These are phyloP conservation scores for Dactylellina cionopaga DNA, from an alignment of 2,329 filamentous ascomycete species.

Conservation along the genomic window DNA sequence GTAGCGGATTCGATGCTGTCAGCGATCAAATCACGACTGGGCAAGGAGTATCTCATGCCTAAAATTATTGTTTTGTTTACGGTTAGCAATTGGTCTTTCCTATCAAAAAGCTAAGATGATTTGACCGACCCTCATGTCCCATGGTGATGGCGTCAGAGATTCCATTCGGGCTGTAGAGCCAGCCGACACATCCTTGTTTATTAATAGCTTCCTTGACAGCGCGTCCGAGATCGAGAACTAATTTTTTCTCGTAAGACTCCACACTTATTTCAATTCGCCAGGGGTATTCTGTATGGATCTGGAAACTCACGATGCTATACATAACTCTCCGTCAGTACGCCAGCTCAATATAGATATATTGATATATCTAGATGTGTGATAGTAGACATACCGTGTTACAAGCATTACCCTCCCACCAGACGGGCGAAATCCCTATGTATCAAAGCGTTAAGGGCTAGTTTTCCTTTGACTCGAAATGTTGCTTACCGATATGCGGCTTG, in stretches of 20 bases:
- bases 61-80: constrained; percentile 32
- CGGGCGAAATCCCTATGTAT: constrained; percentile 71
- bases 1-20: constrained; percentile 84
- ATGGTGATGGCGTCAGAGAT: constrained; percentile 86
- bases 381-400: constrained; percentile 76
- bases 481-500: constrained; percentile 82
- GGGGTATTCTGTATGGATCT: neutral
- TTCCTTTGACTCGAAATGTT: neutral
- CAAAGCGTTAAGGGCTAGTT: constrained; percentile 15
- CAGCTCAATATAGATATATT: neutral
- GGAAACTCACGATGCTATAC: constrained; percentile 65
- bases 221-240: constrained; percentile 85
- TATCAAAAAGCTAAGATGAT: neutral
- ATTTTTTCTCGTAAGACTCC: constrained; percentile 57
- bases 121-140: constrained; percentile 79
- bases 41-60: constrained; percentile 94
- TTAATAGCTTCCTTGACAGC: constrained; percentile 84
- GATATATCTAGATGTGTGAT: neutral
- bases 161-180: constrained; percentile 93
- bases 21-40: constrained; percentile 89
- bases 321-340: constrained; percentile 47
- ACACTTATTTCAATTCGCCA: neutral
- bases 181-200: constrained; percentile 87
- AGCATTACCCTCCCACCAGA: constrained; percentile 98
- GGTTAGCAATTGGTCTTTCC: no score